Conservation (phyloP, 352 stramenopile species). For the Pythium diclinum region DNA sequence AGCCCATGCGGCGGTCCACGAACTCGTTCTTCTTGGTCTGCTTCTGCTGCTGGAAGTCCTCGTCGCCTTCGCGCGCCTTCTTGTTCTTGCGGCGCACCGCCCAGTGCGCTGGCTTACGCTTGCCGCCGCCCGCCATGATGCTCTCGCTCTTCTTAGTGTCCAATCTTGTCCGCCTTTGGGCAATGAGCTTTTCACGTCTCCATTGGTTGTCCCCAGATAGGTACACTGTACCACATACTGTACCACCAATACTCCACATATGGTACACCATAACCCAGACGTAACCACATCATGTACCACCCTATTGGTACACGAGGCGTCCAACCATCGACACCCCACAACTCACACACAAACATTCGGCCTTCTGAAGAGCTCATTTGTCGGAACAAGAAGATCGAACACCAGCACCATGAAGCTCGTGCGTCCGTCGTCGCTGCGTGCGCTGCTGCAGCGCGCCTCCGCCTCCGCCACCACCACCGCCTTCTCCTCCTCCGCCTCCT, state of each 20-base stretch:
- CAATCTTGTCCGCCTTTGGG: not conserved
- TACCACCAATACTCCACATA: not conserved
- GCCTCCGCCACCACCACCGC: not conserved
- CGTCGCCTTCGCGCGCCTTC: constrained; percentile 33
- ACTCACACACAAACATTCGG: not conserved
- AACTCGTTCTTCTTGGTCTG: constrained; percentile 27
- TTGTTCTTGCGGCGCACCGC: constrained; percentile 75
- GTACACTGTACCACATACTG: constrained; percentile 7
- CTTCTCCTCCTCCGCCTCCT: not conserved
- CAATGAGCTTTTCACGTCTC: constrained; percentile 5
- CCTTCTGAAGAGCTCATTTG: not conserved
- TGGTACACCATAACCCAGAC: constrained; percentile 10
- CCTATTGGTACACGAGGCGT: constrained; percentile 10
- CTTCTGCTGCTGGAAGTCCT: constrained; percentile 13
- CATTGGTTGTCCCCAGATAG: constrained; percentile 4
- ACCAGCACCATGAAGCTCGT: constrained; percentile 23
- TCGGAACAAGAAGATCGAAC: no score
- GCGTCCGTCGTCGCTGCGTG: constrained; percentile 6
- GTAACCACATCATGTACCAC: constrained; percentile 13
- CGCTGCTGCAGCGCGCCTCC: constrained; percentile 6
- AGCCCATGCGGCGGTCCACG: constrained; percentile 49
- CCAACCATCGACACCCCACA: constrained; percentile 21
- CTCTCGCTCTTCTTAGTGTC: not conserved
- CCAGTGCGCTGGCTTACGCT: constrained; percentile 76
- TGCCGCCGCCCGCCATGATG: constrained; percentile 36